These are phyloP conservation scores for Lecanicillium sp. DNA, from an alignment of 2,329 filamentous ascomycete species.

Conservation along the genomic window DNA sequence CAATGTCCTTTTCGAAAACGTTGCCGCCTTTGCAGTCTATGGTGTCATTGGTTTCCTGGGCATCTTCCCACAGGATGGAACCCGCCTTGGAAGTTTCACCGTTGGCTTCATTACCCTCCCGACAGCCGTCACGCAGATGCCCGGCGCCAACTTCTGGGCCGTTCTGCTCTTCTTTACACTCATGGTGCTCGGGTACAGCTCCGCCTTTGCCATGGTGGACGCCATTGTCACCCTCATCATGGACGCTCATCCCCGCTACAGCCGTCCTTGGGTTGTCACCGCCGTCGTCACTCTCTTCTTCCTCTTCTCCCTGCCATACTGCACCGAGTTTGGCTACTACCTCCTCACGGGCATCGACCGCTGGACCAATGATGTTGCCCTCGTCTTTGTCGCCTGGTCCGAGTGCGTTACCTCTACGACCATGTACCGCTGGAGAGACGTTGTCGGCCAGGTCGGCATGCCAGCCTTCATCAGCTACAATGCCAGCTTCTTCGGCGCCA, in stretches of 20 bases:
- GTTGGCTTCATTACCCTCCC: conserved; percentile 53
- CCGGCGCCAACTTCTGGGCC: conserved; percentile 50
- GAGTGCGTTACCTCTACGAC: conserved; percentile 45
- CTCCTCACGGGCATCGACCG: conserved; percentile 46
- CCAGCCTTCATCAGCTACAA: conserved; percentile 38
- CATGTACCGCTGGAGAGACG: conserved; percentile 43
- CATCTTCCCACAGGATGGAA: conserved; percentile 26
- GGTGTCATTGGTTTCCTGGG: conserved; percentile 45
- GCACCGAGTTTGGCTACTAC: conserved; percentile 50
- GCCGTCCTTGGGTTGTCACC: conserved; percentile 41
- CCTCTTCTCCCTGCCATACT: conserved; percentile 47
- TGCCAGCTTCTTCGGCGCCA: conserved; percentile 43
- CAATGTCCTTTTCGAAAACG: conserved; percentile 50
- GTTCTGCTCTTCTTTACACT: conserved; percentile 51
- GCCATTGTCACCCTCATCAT: conserved; percentile 45
- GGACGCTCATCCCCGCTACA: conserved; percentile 41
- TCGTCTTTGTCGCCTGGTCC: conserved; percentile 47
- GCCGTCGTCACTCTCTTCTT: conserved; percentile 40
- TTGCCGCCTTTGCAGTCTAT: conserved; percentile 40
- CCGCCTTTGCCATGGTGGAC: conserved; percentile 52
- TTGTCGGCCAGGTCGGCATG: conserved; percentile 35
- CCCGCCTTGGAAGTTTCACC: conserved; percentile 43
- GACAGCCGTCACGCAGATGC: conserved; percentile 48
- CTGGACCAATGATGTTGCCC: conserved; percentile 47
- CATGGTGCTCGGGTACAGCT: conserved; percentile 49